These are phyloP conservation scores for Ophiorrhiza pumila DNA, from an alignment of 257 asterid species.

Conservation along the genomic window DNA sequence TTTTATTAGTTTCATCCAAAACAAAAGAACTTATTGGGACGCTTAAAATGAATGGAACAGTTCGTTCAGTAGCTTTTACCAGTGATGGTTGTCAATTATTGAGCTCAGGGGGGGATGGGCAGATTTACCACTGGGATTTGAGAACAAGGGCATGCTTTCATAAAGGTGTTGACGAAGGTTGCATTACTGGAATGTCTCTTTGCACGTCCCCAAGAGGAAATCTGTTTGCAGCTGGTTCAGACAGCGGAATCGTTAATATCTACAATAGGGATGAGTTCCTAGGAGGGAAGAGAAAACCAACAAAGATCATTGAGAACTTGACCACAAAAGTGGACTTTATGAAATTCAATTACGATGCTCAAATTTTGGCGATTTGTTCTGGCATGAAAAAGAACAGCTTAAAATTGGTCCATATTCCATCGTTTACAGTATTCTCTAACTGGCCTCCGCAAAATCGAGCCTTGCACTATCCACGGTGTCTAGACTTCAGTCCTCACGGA, in stretches of 20 bases:
- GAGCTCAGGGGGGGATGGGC: constrained; percentile 90
- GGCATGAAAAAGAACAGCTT: constrained; percentile 79
- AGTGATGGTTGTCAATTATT: constrained; percentile 60
- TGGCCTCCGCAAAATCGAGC: constrained; percentile 64
- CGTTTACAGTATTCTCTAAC: constrained; percentile 73
- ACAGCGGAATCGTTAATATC: constrained; percentile 76
- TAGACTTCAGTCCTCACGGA: constrained; percentile 90
- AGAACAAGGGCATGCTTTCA: constrained; percentile 77
- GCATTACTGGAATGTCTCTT: constrained; percentile 70
- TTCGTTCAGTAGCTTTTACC: constrained; percentile 70
- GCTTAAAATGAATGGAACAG: constrained; percentile 88
- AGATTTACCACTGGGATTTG: constrained; percentile 83
- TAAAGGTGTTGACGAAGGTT: constrained; percentile 88
- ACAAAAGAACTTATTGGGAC: constrained; percentile 85
- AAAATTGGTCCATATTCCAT: constrained; percentile 72
- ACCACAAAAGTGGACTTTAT: constrained; percentile 70
- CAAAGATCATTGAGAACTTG: constrained; percentile 66
- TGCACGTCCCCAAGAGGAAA: constrained; percentile 61
- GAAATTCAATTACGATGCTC: constrained; percentile 75
- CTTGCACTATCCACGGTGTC: constrained; percentile 56
- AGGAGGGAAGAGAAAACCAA: constrained; percentile 81
- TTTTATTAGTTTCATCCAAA: constrained; percentile 71
- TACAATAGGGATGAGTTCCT: constrained; percentile 62
- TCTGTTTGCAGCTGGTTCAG: constrained; percentile 94
- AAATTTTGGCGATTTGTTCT: constrained; percentile 75